Evolutionary conservation across 1,284 basidiomycete genomes (phyloP).

Genomic region (Vanrija sp.): DNA sequence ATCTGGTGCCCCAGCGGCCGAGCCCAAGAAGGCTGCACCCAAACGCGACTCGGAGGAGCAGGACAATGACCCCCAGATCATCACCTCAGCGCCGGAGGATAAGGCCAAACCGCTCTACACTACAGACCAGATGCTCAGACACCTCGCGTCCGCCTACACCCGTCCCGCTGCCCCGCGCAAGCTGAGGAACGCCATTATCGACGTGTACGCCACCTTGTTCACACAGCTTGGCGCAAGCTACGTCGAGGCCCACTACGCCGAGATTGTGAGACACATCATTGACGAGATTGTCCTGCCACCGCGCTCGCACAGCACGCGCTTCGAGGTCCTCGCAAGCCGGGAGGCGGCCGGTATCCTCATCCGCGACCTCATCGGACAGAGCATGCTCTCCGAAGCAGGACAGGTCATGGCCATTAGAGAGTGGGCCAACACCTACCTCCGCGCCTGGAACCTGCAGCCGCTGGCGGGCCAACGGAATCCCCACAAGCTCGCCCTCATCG

Average conservation of each 20-base stretch:
- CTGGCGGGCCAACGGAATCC: slow-evolving; percentile 80
- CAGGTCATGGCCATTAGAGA: slow-evolving; percentile 90
- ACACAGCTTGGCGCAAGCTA: slow-evolving; percentile 70
- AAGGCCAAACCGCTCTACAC: slow-evolving; percentile 72
- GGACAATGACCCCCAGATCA: slow-evolving; percentile 54
- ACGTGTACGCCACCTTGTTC: slow-evolving; percentile 79
- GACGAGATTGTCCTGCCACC: slow-evolving; percentile 64
- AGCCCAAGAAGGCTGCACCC: slow-evolving; percentile 55
- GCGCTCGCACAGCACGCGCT: slow-evolving; percentile 58
- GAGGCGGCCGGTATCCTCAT: slow-evolving; percentile 72
- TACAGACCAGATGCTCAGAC: slow-evolving; percentile 73
- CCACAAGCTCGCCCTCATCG: slow-evolving; percentile 64
- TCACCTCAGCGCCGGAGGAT: slow-evolving; percentile 53
- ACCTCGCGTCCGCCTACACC: slow-evolving; percentile 76
- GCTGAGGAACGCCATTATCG: slow-evolving; percentile 77
- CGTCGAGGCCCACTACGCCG: slow-evolving; percentile 76
- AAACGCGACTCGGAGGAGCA: slow-evolving; percentile 65
- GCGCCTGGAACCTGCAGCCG: slow-evolving; percentile 79
- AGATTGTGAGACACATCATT: slow-evolving; percentile 74
- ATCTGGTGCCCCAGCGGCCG: slow-evolving; percentile 52
- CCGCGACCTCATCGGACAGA: slow-evolving; percentile 77
- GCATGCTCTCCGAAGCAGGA: slow-evolving; percentile 86
- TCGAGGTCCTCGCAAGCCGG: slow-evolving; percentile 70
- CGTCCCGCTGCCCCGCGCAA: slow-evolving; percentile 65
- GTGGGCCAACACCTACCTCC: slow-evolving; percentile 72